phyloP scores from a whole-genome alignment of 1,139 yeast genomes.

The Hanseniaspora gamundiae region DNA sequence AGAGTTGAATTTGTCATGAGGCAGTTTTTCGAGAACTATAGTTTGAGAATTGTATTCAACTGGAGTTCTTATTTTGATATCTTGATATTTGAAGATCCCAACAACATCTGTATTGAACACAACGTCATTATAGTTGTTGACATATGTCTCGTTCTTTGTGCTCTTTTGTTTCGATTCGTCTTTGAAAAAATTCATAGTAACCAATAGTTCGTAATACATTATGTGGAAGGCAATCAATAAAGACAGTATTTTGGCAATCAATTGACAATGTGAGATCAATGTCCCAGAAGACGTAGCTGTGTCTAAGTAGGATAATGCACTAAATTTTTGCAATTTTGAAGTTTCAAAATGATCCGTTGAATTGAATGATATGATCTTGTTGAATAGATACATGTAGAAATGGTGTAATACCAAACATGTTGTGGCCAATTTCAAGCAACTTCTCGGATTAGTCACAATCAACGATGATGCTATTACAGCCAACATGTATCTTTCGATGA shows the following conservation, averaged over 20 bases:
- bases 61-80: constrained; percentile 15
- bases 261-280: not conserved
- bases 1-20: no score
- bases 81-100: constrained; percentile 14
- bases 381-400: not conserved
- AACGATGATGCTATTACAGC: not conserved
- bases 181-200: not conserved
- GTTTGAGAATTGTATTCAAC: constrained; percentile 16
- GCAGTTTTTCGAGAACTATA: constrained; percentile 9
- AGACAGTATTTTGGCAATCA: not conserved
- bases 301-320: not conserved
- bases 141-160: not conserved
- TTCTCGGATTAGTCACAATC: not conserved
- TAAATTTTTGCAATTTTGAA: not conserved
- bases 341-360: not conserved
- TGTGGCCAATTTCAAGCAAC: not conserved
- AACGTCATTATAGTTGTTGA: not conserved
- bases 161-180: not conserved
- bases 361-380: not conserved
- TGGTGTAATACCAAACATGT: not conserved
- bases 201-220: not conserved
- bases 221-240: not conserved
- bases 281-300: not conserved
- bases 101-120: constrained; percentile 15
- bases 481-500: not conserved